Evolutionary conservation across 2,329 filamentous ascomycete species (phyloP), one percentile per base, ranked within the genome.

Genomic region (Seiridium cupressi): DNA sequence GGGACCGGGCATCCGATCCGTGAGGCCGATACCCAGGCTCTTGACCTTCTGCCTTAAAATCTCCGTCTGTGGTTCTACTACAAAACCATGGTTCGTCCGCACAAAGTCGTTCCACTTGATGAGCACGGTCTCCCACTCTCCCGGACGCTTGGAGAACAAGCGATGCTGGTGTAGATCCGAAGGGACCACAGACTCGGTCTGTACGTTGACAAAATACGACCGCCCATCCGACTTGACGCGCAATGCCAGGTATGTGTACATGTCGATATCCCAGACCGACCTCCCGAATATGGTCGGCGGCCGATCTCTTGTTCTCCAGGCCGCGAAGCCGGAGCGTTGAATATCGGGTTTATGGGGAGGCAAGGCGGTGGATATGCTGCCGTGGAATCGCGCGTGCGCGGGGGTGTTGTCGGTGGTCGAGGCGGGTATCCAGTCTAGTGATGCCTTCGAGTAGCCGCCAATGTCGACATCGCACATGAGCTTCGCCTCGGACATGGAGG

Each of bases 131-230:
- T 99, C 94, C 95, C 95, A 99, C 69, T 93, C 84, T 1, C 93
- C 93, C 0, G 91, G 88, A 7, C 86, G 85, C 69, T 88, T 89
- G 7, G 89, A 84, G 67, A 92, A 96, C 4, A 99, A 77, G 55
- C 95, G 83, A 75, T 99, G 95, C 74, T 99, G 95, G 74, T 98
- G 95, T 64, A 99, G 82, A 73, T 99, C 95, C n/a, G 93, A 94
- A 9, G 92, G 91, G 53, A 97, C 91, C 59, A 99, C 89, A 1
- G 91, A 91, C 72, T 99, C 94, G 3, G 93, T 97, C 79, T 98
- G 95, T 13, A 99, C 80, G 75, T 99, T 99, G 69, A 99, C 87
- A 60, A 97, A 92, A 79, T 98, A 99, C 69, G 91, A 90, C 61
- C 95, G 84, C 13, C 93, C 93, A 72, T 98, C 95, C 3, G 91